Conservation (phyloP, 2,329 filamentous ascomycete species). For the Colletotrichum sp. region DNA sequence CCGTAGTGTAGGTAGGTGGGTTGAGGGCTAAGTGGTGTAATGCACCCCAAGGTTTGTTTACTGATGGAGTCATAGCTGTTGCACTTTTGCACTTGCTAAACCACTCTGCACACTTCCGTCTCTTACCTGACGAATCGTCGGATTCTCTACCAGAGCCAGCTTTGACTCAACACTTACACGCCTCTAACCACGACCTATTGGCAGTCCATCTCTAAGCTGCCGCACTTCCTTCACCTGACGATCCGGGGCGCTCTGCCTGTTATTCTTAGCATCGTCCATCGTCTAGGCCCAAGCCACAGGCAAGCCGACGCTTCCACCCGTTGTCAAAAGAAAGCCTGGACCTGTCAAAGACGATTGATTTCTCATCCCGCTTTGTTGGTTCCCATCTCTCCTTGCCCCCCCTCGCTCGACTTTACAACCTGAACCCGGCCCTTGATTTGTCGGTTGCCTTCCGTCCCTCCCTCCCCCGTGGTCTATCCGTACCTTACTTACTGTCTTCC, state of each 20-base stretch:
- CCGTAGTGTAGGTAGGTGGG: background rate
- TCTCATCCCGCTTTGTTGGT: background rate
- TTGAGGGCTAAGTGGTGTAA: background rate
- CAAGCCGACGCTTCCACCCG: background rate
- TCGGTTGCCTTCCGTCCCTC: background rate
- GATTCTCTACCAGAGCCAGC: background rate
- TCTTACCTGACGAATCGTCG: background rate
- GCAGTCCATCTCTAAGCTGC: background rate
- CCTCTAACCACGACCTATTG: background rate
- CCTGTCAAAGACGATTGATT: background rate
- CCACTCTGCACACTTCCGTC: background rate
- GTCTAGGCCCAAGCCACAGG: background rate
- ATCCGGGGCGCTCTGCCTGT: background rate
- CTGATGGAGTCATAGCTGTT: background rate
- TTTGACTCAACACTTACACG: background rate
- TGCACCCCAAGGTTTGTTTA: background rate
- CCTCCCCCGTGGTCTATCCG: background rate
- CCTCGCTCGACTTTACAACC: background rate
- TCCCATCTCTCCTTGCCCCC: background rate
- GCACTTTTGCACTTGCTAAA: background rate
- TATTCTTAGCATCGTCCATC: background rate
- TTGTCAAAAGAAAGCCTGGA: background rate
- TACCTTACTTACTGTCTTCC: background rate
- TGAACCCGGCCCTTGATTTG: background rate
- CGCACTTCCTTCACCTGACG: background rate